Base-by-base conservation (phyloP, 345 rosid species). In the Aquilaria malaccensis region DNA sequence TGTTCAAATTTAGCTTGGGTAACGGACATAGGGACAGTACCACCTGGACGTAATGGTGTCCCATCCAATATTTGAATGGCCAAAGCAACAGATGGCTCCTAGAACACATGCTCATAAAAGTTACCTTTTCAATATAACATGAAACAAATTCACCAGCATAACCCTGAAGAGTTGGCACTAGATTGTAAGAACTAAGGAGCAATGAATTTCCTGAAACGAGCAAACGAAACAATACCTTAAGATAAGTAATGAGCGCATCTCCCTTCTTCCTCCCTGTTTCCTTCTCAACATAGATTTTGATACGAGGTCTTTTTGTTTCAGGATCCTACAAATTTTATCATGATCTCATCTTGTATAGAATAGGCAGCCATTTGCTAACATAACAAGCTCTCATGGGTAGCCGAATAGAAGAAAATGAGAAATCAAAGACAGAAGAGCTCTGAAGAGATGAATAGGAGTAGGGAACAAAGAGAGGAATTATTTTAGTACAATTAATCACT, bases 1-100 rank as follows among this genome's bases (percentile, higher is more conserved):
- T 91, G 96, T 82, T 91, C 87, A 68, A 95, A 91, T 69, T 86
- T 85, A 60, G 99, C 99, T 71, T 30, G 79, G 66, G 79, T 79
- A 58, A 91, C 99, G 0, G 95, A 81, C 94, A 95, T 91, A 41
- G 78, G 83, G 52, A 83, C 71, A 67, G 79, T 83, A 67, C 87
- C 97, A 72, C 73, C 84, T 2, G 85, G 91, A 33, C 95, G 96
- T 29, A 95, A 79, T n/a, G 99, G 86, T 67, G 91, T 66, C 60
- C 96, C 99, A 61, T 91, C 99, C 84, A 94, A 78, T 68, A 94
- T 82, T 82, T 94, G 81, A 59, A 81, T 57, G 31, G 99, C 99
- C 70, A 95, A 74, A 75, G 81, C 95, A 72, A 95, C 99, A 37
- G 99, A 95, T 31, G 97, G 97, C 68, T 94, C 99, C 99, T 94